These are phyloP conservation scores for Samsoniella hepiali DNA, from an alignment of 2,329 filamentous ascomycete genomes.

Conservation along the genomic window DNA sequence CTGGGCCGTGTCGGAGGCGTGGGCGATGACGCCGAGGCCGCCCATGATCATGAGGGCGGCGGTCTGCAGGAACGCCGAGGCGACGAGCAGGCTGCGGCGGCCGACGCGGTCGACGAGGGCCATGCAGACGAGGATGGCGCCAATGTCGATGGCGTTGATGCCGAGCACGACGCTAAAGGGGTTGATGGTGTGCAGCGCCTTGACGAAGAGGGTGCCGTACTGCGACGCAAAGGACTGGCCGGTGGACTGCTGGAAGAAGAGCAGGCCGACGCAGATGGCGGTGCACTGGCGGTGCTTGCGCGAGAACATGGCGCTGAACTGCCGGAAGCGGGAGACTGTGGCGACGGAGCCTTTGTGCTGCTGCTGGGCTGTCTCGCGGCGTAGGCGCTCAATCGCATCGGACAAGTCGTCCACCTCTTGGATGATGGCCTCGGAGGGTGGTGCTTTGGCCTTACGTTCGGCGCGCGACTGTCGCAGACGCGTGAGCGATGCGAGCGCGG, in stretches of 20 bases:
- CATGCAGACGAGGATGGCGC: conserved; percentile 21
- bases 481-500: conserved; percentile 25
- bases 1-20: conserved; percentile 17
- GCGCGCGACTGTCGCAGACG: conserved; percentile 25
- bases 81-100: conserved; percentile 26
- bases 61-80: conserved; percentile 29
- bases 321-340: neutral
- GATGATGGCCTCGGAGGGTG: neutral
- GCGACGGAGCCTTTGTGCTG: neutral
- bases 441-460: conserved; percentile 18
- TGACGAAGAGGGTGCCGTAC: conserved; percentile 32
- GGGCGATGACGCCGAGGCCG: conserved; percentile 30
- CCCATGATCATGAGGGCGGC: conserved; percentile 35
- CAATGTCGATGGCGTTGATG: conserved; percentile 23
- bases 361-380: neutral
- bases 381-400: neutral
- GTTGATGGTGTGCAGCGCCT: conserved; percentile 28
- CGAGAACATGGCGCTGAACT: conserved; percentile 26
- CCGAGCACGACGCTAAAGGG: conserved; percentile 28
- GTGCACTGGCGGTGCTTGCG: conserved; percentile 27
- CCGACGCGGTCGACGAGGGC: conserved; percentile 24
- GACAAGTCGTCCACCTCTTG: neutral
- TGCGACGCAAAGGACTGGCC: conserved; percentile 30
- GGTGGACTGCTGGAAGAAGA: conserved; percentile 32
- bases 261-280: conserved; percentile 25